Evolutionary conservation across 73 alveolate genomes (phyloP), one percentile per base, ranked within the genome.

Genomic region (Paramecium sexaurelia): DNA sequence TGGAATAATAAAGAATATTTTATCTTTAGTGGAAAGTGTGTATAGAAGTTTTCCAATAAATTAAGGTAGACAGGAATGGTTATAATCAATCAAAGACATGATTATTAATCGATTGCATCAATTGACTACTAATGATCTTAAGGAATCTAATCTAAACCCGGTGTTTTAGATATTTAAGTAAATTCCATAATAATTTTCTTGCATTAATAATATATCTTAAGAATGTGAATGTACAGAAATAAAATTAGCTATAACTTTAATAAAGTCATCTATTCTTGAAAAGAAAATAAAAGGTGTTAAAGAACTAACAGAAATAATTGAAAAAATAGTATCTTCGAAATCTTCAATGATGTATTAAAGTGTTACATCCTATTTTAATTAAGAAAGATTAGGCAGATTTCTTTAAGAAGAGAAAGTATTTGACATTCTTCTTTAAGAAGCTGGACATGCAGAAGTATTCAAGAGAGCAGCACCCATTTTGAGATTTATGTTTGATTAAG

Each of bases 391-490:
- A n/a, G 87, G 55, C 1, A 73, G 35, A 39, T 73, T 73, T 35
- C 66, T 78, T 13, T 24, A 41, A 6, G 90, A 78, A 3, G 90
- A 78, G 73, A 78, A 78, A 22, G 40, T 78, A 17, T 78, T 78
- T 43, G 90, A 78, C 4, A 78, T 78, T 3, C 19, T 78, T 9
- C 27, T 78, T 3, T 9, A 39, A 24, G 90, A 78, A 20, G 90
- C 90, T 24, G 43, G 36, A 17, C 90, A 78, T 45, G 68, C 90
- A 17, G 90, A 78, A 22, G 90, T 78, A 19, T 78, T 78, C 26
- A 78, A 78, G 32, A 78, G 73, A 78, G 35, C 71, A 10, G 90
- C 75, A 19, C 68, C 90, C 1, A 45, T 78, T 7, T 5, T 78
- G 73, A 37, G 90, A 78, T 78, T 78, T 39, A 20, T 78, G 55